phyloP scores from a whole-genome alignment of 352 stramenopile genomes.

The Pythium graminicola region DNA sequence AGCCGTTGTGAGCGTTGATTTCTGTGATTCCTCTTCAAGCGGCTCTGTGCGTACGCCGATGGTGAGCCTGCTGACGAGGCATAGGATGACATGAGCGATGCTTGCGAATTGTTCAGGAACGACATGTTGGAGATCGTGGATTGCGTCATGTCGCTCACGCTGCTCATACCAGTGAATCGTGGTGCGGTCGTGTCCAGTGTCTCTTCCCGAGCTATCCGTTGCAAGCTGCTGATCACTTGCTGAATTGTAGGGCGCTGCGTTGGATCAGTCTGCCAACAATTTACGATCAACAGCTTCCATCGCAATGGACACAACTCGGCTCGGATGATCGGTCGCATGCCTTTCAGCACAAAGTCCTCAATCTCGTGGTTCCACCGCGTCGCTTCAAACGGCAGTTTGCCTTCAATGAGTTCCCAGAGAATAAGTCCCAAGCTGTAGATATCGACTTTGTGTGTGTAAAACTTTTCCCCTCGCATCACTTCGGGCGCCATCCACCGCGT shows the following conservation, averaged over 20 bases:
- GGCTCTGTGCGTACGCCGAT: conserved; percentile 19
- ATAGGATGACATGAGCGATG: conserved; percentile 19
- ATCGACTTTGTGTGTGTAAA: conserved; percentile 14
- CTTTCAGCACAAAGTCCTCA: conserved; percentile 70
- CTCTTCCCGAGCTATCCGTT: conserved; percentile 75
- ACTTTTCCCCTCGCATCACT: conserved; percentile 6
- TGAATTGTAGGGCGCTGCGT: conserved; percentile 77
- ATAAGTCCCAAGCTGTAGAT: conserved; percentile 17
- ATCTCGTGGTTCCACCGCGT: conserved; percentile 85
- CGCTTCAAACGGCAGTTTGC: conserved; percentile 26
- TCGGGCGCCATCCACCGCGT: conserved; percentile 20
- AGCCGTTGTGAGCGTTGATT: conserved; percentile 14
- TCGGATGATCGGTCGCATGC: conserved; percentile 56
- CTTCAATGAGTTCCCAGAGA: conserved; percentile 14
- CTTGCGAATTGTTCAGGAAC: conserved; percentile 19
- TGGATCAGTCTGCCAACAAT: conserved; percentile 83
- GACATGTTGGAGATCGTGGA: conserved; percentile 23
- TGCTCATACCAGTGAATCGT: conserved; percentile 26
- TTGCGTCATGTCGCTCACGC: conserved; percentile 23
- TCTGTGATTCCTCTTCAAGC: conserved; percentile 4
- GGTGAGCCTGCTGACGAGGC: conserved; percentile 10
- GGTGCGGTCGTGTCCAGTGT: conserved; percentile 46
- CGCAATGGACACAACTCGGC: conserved; percentile 64
- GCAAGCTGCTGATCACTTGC: conserved; percentile 76
- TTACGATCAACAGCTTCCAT: conserved; percentile 71